Percentiles rank a stretch among this genome's conserved stretches.
Conservation (phyloP, 108 stramenopile species). For the Cyclotella cryptica region DNA sequence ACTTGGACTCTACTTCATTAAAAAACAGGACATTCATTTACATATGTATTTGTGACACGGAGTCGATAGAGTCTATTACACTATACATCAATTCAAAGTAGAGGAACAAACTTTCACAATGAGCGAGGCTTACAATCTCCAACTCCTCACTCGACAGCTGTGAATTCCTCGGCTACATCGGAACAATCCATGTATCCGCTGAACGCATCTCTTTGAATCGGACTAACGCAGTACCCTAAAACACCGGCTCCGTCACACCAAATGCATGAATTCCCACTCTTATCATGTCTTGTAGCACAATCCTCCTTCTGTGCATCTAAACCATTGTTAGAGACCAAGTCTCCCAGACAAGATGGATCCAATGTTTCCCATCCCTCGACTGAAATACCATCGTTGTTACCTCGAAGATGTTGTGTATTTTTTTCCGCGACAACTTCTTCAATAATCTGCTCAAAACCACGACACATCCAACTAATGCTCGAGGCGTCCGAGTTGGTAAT, state of each 20-base stretch:
- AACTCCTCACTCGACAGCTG: constrained; percentile 8
- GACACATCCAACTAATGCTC: constrained; percentile 26
- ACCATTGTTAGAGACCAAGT: constrained; percentile 17
- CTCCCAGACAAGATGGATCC: constrained; percentile 44
- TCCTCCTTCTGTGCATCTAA: constrained; percentile 12
- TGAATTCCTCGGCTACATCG: neutral
- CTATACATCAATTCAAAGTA: neutral
- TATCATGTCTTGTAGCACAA: constrained; percentile 29
- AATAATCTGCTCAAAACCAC: neutral
- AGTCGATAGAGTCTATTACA: too few species aligned
- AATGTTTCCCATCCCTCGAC: constrained; percentile 28
- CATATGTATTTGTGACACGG: too few species aligned
- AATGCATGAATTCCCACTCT: constrained; percentile 32
- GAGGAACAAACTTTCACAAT: neutral
- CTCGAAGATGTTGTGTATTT: constrained; percentile 9
- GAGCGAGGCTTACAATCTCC: neutral
- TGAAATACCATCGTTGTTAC: neutral
- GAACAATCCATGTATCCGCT: constrained; percentile 37
- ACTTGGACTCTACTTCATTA: too few species aligned
- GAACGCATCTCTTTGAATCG: constrained; percentile 18
- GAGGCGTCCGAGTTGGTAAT: constrained; percentile 28
- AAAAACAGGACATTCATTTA: too few species aligned
- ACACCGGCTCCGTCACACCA: constrained; percentile 55
- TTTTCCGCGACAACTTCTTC: neutral
- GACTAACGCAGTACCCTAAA: constrained; percentile 39